These are phyloP conservation scores for Chlorophyllum brunneum DNA, from an alignment of 768 basidiomycete genomes.

Conservation along the genomic window DNA sequence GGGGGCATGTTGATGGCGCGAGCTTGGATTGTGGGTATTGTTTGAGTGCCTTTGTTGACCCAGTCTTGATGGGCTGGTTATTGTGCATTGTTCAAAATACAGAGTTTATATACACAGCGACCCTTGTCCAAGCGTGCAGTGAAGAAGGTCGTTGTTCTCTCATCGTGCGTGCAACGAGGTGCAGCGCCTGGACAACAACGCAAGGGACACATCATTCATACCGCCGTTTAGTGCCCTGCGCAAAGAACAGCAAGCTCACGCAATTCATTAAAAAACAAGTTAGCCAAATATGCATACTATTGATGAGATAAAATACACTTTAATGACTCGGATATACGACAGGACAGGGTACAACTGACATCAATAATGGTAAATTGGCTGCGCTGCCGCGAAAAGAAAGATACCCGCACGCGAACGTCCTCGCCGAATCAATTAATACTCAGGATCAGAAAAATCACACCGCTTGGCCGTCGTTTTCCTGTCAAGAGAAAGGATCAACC, in stretches of 20 bases:
- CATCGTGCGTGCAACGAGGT: background rate
- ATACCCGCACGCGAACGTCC: background rate
- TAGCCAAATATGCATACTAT: conserved; percentile 27
- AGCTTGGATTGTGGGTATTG: conserved; percentile 12
- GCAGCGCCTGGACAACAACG: too few species aligned
- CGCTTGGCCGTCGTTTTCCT: conserved; percentile 19
- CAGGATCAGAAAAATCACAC: conserved; percentile 14
- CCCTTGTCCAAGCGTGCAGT: too few species aligned
- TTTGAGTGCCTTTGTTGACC: background rate
- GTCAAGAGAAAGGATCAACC: conserved; percentile 27
- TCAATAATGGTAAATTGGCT: conserved; percentile 14
- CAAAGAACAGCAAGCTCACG: too few species aligned
- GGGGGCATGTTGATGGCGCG: conserved; percentile 20
- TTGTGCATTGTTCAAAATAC: too few species aligned
- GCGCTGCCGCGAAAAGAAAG: background rate
- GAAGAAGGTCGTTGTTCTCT: background rate
- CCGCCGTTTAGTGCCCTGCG: too few species aligned
- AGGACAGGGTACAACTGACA: conserved; percentile 30
- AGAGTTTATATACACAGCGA: background rate
- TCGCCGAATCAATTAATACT: conserved; percentile 2
- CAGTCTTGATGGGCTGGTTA: background rate
- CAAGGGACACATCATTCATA: too few species aligned
- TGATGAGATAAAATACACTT: conserved; percentile 35
- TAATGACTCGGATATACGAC: conserved; percentile 30
- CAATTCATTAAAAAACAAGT: too few species aligned